Evolutionary conservation across 164 flowering plant genomes (phyloP).

Genomic region (Nelumbo lutea): DNA sequence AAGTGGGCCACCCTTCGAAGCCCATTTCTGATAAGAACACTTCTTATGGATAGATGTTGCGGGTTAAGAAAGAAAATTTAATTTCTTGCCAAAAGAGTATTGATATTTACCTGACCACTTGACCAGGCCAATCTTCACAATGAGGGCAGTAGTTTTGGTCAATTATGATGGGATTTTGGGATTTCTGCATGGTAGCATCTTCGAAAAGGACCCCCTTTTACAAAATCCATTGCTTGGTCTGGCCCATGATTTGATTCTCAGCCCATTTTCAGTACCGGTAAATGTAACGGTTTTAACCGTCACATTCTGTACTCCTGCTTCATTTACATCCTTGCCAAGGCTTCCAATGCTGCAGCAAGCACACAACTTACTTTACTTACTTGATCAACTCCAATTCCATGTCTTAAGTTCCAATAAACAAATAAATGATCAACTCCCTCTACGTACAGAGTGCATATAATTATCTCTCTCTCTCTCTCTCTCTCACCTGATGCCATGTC

Average conservation of each 20-base stretch:
- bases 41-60: no score
- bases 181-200: constrained; percentile 28
- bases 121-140: constrained; percentile 28
- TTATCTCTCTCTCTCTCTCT: no score
- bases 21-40: no score
- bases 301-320: constrained; percentile 18
- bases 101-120: constrained; percentile 18
- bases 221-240: constrained; percentile 35
- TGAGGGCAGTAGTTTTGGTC: constrained; percentile 58
- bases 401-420: no score
- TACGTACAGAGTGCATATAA: neutral
- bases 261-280: constrained; percentile 42
- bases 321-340: constrained; percentile 26
- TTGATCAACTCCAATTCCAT: no score
- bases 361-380: no score
- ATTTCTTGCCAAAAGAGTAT: no score
- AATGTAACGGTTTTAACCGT: constrained; percentile 35
- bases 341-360: constrained; percentile 46
- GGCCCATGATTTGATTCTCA: constrained; percentile 27
- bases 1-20: no score
- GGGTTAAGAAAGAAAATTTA: no score
- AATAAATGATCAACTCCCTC: no score
- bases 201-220: constrained; percentile 30
- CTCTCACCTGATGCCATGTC: constrained; percentile 47
- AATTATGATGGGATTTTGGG: constrained; percentile 45